These are phyloP conservation scores for Kazachstania viticola DNA, from an alignment of 805 yeast species.

Conservation along the genomic window DNA sequence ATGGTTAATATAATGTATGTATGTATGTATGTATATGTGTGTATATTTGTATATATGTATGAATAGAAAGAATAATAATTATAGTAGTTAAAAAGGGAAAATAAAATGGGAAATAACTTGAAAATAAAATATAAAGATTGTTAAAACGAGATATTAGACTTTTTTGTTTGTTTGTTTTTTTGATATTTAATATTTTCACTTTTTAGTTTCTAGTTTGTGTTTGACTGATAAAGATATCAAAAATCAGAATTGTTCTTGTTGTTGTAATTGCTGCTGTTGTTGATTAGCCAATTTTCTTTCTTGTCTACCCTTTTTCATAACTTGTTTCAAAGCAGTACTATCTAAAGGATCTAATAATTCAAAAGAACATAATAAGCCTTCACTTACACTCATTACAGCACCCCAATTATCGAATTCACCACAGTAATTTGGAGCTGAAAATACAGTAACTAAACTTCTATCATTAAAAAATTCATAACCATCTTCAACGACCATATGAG, in stretches of 20 bases:
- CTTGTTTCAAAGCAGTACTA: slow-evolving; percentile 83
- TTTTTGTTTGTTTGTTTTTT: too few relatives aligned
- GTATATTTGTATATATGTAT: slow-evolving; percentile 3
- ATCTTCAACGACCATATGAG: slow-evolving; percentile 85
- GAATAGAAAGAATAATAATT: slow-evolving; percentile 1
- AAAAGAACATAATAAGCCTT: slow-evolving; percentile 83
- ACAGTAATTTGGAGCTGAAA: slow-evolving; percentile 66
- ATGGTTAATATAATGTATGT: neutral
- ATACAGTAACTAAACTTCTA: slow-evolving; percentile 64
- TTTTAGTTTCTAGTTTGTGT: too few relatives aligned
- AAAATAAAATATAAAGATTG: too few relatives aligned
- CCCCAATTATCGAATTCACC: slow-evolving; percentile 74
- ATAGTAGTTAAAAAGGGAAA: neutral
- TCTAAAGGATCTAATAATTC: slow-evolving; percentile 91
- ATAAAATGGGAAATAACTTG: too few relatives aligned
- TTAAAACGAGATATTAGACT: too few relatives aligned
- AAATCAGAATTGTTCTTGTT: neutral
- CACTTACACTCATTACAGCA: slow-evolving; percentile 94
- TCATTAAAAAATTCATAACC: slow-evolving; percentile 76
- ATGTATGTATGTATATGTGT: neutral
- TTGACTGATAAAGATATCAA: neutral
- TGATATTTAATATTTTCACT: too few relatives aligned
- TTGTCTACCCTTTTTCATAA: slow-evolving; percentile 86
- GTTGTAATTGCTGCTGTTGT: slow-evolving; percentile 13
- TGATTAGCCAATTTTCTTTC: slow-evolving; percentile 60